A percentile compares a stretch with the other conserved stretches of the same genome.
phyloP scores from a whole-genome alignment of 2,329 filamentous ascomycete species.

The Fusarium miscanthi region DNA sequence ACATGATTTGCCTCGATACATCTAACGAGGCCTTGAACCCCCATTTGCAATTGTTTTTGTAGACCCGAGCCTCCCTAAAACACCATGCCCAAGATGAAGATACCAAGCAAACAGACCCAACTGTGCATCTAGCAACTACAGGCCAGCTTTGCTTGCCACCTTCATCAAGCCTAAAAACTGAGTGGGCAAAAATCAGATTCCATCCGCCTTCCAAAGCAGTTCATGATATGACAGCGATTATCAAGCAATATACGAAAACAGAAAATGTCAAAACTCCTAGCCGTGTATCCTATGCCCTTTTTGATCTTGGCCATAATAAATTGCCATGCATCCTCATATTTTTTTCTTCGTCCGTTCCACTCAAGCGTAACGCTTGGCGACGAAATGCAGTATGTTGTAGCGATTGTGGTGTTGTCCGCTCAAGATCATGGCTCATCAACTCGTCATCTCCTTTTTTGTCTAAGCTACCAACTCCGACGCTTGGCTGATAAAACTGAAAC shows the following conservation, averaged over 20 bases:
- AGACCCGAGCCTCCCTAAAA: constrained; percentile 33
- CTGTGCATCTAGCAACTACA: neutral
- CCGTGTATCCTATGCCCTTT: constrained; percentile 48
- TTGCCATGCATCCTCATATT: constrained; percentile 37
- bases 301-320: constrained; percentile 40
- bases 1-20: constrained; percentile 19
- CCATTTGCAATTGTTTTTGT: constrained; percentile 31
- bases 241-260: constrained; percentile 24
- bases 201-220: constrained; percentile 26
- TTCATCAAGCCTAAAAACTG: constrained; percentile 8
- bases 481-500: constrained; percentile 24
- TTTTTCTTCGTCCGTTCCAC: constrained; percentile 39
- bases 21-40: constrained; percentile 11
- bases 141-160: neutral
- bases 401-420: constrained; percentile 25
- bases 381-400: constrained; percentile 35
- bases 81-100: constrained; percentile 23
- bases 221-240: constrained; percentile 26
- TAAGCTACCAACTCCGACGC: constrained; percentile 34
- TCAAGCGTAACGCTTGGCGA: constrained; percentile 18
- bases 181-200: constrained; percentile 24
- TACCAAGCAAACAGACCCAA: neutral
- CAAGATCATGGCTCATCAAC: constrained; percentile 39
- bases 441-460: constrained; percentile 31
- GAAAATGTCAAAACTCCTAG: constrained; percentile 42